These are phyloP conservation scores for Lophium mytilinum DNA, from an alignment of 495 filamentous ascomycete species.

Conservation along the genomic window DNA sequence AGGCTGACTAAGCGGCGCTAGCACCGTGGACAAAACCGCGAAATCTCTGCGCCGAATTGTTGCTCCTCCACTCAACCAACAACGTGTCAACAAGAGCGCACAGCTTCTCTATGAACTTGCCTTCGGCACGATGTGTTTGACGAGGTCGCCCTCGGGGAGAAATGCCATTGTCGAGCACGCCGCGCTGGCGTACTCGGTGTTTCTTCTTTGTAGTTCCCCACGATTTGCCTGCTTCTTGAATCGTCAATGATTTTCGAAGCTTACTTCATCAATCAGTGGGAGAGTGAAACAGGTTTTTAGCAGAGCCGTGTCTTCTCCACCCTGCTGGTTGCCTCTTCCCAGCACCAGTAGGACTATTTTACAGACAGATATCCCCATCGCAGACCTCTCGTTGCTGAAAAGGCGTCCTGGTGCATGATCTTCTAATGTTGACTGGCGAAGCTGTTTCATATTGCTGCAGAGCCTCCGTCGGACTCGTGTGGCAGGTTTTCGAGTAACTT, in stretches of 20 bases:
- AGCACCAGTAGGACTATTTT: slow-evolving; percentile 21
- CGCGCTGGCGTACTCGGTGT: neutral
- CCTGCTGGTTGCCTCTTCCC: slow-evolving; percentile 16
- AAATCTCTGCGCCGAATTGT: neutral
- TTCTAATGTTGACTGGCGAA: too few species aligned
- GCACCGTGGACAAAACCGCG: neutral
- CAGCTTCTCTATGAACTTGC: too few species aligned
- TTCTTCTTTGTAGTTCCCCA: slow-evolving; percentile 7
- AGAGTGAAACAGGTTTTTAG: slow-evolving; percentile 29
- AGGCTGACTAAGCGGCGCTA: neutral
- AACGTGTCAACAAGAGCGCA: too few species aligned
- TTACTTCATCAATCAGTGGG: slow-evolving; percentile 22
- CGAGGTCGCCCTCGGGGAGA: neutral
- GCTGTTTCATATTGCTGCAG: too few species aligned
- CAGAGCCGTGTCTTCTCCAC: slow-evolving; percentile 31
- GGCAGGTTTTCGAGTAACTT: too few species aligned
- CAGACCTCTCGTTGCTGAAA: neutral
- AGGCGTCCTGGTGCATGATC: neutral
- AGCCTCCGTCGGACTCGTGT: too few species aligned
- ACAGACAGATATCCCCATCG: slow-evolving; percentile 20
- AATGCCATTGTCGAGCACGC: too few species aligned
- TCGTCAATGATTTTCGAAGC: slow-evolving; percentile 20
- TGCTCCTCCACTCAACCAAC: too few species aligned
- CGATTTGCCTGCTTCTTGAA: slow-evolving; percentile 27
- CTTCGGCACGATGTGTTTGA: too few species aligned